Conservation (phyloP, 306 rosid species). For the Macrotyloma uniflorum region DNA sequence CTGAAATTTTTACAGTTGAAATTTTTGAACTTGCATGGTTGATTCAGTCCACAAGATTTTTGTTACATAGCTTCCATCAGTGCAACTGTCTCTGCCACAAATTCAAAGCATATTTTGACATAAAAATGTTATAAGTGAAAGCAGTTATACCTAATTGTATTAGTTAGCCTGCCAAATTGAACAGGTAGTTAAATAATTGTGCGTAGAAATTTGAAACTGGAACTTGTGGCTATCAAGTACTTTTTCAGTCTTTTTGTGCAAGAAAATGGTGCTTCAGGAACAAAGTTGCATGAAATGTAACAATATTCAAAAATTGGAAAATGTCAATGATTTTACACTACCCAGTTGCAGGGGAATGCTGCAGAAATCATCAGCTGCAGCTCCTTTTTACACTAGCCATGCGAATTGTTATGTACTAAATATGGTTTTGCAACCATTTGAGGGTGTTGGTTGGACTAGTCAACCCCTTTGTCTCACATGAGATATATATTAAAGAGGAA, state of each 20-base stretch:
- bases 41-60: background rate
- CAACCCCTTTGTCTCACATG: background rate
- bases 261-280: constrained; percentile 25
- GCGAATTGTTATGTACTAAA: background rate
- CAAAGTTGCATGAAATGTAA: background rate
- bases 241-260: background rate
- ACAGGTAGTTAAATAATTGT: background rate
- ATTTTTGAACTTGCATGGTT: background rate
- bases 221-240: background rate
- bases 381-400: background rate
- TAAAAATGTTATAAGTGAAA: background rate
- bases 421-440: background rate
- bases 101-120: background rate
- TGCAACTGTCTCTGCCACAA: background rate
- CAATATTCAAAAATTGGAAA: background rate
- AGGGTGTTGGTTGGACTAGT: background rate
- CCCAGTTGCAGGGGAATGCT: background rate
- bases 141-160: constrained; percentile 31
- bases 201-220: constrained; percentile 1
- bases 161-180: background rate
- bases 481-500: background rate
- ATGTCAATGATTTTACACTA: no score
- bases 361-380: background rate
- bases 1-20: background rate
- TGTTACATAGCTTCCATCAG: background rate